Evolutionary conservation across 2,329 filamentous ascomycete genomes (phyloP).

Genomic region (Fusarium austroafricanum): DNA sequence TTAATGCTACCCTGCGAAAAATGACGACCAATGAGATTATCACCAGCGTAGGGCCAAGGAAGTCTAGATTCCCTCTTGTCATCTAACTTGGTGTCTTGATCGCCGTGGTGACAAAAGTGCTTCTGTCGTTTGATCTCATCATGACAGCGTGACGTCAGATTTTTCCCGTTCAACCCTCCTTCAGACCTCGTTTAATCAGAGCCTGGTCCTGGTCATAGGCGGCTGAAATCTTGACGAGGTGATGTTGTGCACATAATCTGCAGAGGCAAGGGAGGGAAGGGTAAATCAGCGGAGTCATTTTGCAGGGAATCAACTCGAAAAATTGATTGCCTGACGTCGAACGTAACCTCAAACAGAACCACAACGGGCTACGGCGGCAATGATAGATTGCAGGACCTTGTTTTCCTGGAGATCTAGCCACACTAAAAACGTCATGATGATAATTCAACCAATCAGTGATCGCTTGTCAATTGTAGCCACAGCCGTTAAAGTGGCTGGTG

Average conservation of each 20-base stretch:
- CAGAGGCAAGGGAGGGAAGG: background rate
- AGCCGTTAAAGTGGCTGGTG: slow-evolving; percentile 27
- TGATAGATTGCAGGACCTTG: slow-evolving; percentile 26
- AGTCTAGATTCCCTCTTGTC: background rate
- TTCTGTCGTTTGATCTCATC: slow-evolving; percentile 34
- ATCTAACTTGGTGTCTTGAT: slow-evolving; percentile 23
- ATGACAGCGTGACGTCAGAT: slow-evolving; percentile 41
- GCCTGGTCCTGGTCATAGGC: background rate
- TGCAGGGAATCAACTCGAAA: slow-evolving; percentile 24
- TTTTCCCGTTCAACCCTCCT: background rate
- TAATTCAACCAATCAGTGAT: slow-evolving; percentile 11
- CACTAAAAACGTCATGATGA: slow-evolving; percentile 23
- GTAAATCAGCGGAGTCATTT: slow-evolving; percentile 27
- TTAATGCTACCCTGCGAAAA: slow-evolving; percentile 10
- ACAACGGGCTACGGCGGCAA: slow-evolving; percentile 29
- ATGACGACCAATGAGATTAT: slow-evolving; percentile 17
- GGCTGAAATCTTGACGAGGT: slow-evolving; percentile 7
- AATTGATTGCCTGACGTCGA: slow-evolving; percentile 30
- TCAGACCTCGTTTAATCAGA: slow-evolving; percentile 12
- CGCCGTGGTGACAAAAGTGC: slow-evolving; percentile 20
- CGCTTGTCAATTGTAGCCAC: slow-evolving; percentile 16
- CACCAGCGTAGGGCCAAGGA: background rate
- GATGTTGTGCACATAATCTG: background rate
- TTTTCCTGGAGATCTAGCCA: slow-evolving; percentile 26
- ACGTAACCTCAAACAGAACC: slow-evolving; percentile 30